These are phyloP conservation scores for Aspergillus fumigatiaffinis DNA, from an alignment of 2,329 filamentous ascomycete genomes.

Conservation along the genomic window DNA sequence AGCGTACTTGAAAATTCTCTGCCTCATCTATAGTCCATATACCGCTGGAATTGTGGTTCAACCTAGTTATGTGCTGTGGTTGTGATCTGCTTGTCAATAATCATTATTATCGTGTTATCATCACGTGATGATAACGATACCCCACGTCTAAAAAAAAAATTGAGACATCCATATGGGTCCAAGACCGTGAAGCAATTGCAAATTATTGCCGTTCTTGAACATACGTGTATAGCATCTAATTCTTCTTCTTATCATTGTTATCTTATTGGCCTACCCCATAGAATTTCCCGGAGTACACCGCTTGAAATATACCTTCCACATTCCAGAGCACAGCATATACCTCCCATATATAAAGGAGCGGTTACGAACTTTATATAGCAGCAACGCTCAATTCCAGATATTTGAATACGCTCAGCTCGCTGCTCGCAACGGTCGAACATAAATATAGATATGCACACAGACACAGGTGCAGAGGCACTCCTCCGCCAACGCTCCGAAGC, in stretches of 20 bases:
- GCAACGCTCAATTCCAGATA: background rate
- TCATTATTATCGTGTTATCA: background rate
- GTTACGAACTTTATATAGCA: background rate
- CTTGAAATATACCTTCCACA: background rate
- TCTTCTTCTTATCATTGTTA: background rate
- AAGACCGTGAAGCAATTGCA: background rate
- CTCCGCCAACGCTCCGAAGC: slow-evolving; percentile 50
- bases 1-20: too few species aligned
- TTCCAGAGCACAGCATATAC: background rate
- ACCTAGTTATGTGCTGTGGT: too few species aligned
- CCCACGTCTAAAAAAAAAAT: background rate
- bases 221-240: background rate
- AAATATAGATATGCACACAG: slow-evolving; percentile 18
- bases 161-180: background rate
- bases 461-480: slow-evolving; percentile 8
- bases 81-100: too few species aligned
- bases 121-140: background rate
- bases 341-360: background rate
- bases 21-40: background rate
- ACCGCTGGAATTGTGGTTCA: background rate
- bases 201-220: background rate
- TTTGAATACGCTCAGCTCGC: background rate
- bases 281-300: too few species aligned
- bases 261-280: background rate
- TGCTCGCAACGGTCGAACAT: background rate